Evolutionary conservation across 2,329 filamentous ascomycete genomes (phyloP), one percentile per base, ranked within the genome.

Genomic region (Ophiognomonia clavigignenti-juglandacearum): DNA sequence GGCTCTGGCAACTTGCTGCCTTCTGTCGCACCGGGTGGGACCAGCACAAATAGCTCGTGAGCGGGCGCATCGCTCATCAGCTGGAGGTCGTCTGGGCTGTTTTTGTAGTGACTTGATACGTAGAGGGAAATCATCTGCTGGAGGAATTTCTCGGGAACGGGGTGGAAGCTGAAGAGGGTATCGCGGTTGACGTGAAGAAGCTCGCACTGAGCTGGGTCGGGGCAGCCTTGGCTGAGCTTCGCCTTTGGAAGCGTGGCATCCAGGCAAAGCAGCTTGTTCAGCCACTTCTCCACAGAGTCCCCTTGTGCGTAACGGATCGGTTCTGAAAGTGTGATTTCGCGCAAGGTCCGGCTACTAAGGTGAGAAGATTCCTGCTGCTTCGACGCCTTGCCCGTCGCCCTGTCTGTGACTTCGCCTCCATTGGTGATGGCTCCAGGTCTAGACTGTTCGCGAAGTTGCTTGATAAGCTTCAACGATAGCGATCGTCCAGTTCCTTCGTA

Each of bases 41-140:
- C 89, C 20, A 98, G 80, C 9, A 97, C 93, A 59, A 93, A 98
- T 6, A 98, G 79, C 64, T 97, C 91, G 66, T 98, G 93, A 1
- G 93, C 92, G 1, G 93, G 93, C 1, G 93, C 93, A 66, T 98
- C 93, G 52, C 89, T 96, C 89, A 98, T 95, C 48, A 98, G 79
- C 64, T 97, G 93, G n/a, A 98, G 77, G 60, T 98, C 93, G 59
- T 98, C 95, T 0, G 93, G 93, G 0, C 91, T 89, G 68, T 98
- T 98, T 68, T 97, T 97, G 75, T 98, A 96, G 66, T 96, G 90
- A 44, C 89, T 95, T 23, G 93, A 90, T 23, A 98, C 95, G 59
- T 97, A 98, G 2, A 98, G 78, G 1, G 91, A 90, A 68, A 98
- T 92, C 89, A 98, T 96, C 59, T 96, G 90, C 64, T 98, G 93